A percentile compares a stretch with the other conserved stretches of the same genome.
Evolutionary conservation across 2,329 filamentous ascomycete species (phyloP).

Genomic region (Claviceps citrina): DNA sequence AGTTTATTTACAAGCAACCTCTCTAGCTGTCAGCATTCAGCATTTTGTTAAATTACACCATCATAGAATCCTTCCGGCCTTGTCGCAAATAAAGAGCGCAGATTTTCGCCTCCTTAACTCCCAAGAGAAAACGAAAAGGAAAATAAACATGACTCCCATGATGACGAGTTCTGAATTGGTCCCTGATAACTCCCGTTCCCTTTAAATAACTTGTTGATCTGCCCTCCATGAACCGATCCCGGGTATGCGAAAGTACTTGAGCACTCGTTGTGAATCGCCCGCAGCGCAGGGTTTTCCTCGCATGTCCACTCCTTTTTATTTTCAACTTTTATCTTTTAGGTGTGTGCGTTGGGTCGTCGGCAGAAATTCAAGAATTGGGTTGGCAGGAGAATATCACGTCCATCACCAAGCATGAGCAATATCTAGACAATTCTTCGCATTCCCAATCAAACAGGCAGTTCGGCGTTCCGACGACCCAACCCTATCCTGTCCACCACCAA

Average conservation of each 20-base stretch:
- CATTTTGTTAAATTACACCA: no score
- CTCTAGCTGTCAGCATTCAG: neutral
- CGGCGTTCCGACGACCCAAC: conserved; percentile 54
- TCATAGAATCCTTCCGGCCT: no score
- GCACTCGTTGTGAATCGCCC: neutral
- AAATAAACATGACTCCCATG: neutral
- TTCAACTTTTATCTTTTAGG: neutral
- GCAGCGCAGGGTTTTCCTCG: neutral
- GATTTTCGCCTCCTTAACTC: neutral
- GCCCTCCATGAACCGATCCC: neutral
- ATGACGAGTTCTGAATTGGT: neutral
- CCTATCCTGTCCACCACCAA: conserved; percentile 55
- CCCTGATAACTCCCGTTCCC: neutral
- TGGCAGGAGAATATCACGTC: neutral
- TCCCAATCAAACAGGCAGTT: conserved; percentile 52
- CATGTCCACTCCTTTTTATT: neutral
- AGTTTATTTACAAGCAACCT: neutral
- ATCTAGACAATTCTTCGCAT: neutral
- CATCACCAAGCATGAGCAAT: neutral
- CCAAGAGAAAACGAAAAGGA: no score
- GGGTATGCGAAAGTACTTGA: neutral
- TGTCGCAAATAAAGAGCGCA: no score
- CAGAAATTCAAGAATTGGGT: no score
- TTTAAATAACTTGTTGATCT: no score
- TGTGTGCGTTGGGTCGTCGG: no score